phyloP scores from a whole-genome alignment of 805 yeast genomes.

The Kodamaea hsintzibuensis region DNA sequence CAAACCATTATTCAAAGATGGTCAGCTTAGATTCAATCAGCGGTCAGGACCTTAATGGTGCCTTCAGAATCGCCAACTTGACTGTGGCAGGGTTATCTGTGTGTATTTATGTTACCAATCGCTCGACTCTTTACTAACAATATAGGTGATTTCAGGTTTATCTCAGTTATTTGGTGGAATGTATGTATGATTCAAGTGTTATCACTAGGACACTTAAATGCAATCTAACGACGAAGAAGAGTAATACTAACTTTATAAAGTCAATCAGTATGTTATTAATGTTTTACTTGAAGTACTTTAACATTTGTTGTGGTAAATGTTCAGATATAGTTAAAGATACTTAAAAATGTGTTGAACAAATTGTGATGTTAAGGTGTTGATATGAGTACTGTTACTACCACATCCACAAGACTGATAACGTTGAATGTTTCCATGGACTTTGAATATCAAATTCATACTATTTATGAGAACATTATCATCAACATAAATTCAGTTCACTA shows the following conservation, averaged over 20 bases:
- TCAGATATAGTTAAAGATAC: too few relatives aligned
- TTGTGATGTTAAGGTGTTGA: too few relatives aligned
- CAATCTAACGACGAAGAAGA: too few relatives aligned
- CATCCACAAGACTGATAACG: too few relatives aligned
- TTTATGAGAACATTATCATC: too few relatives aligned
- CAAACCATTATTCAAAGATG: conserved; percentile 9
- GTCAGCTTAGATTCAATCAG: conserved; percentile 47
- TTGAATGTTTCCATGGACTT: too few relatives aligned
- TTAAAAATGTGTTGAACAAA: too few relatives aligned
- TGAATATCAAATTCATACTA: too few relatives aligned
- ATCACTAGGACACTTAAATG: too few relatives aligned
- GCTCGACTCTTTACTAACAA: conserved; percentile 10
- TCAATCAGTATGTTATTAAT: conserved; percentile 31
- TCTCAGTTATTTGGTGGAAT: conserved; percentile 52
- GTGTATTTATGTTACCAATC: conserved; percentile 9
- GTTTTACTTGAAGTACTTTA: neutral
- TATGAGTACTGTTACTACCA: too few relatives aligned
- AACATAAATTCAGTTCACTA: too few relatives aligned
- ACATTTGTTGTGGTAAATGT: too few relatives aligned
- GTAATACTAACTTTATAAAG: conserved; percentile 26
- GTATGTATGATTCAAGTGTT: conserved; percentile 28
- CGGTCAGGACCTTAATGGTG: conserved; percentile 45
- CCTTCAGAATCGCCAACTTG: conserved; percentile 54
- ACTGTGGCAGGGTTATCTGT: conserved; percentile 56
- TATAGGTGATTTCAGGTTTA: conserved; percentile 47